Conservation (phyloP, 1,284 basidiomycete species). For the Testicularia cyperi region DNA sequence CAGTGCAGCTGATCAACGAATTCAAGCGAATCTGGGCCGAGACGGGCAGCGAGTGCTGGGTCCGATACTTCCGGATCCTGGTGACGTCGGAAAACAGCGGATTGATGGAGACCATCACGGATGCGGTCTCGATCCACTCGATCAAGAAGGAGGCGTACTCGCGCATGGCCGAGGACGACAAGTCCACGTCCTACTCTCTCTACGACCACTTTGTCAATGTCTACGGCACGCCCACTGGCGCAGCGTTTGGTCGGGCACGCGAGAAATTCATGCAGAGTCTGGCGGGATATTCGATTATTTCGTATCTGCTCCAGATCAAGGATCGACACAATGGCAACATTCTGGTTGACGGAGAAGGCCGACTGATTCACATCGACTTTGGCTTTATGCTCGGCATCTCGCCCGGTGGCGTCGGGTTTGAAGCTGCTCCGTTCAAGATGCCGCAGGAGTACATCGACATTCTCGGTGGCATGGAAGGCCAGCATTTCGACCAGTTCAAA, state of each 20-base stretch:
- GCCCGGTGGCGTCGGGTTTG: conserved; percentile 91
- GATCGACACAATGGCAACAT: conserved; percentile 99
- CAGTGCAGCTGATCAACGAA: conserved; percentile 88
- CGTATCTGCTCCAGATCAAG: conserved; percentile 95
- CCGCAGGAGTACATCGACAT: conserved; percentile 95
- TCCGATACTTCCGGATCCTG: conserved; percentile 72
- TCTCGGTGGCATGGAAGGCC: conserved; percentile 79
- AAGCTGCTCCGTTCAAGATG: conserved; percentile 97
- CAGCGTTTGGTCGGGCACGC: conserved; percentile 67
- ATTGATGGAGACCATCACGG: conserved; percentile 68
- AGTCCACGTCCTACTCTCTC: conserved; percentile 47
- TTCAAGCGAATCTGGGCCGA: conserved; percentile 94
- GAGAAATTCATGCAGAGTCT: conserved; percentile 82
- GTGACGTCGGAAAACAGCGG: conserved; percentile 92
- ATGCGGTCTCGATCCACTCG: conserved; percentile 96
- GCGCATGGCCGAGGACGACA: conserved; percentile 68
- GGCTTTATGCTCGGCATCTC: conserved; percentile 91
- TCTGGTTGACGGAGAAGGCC: conserved; percentile 88
- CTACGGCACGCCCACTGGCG: conserved; percentile 47
- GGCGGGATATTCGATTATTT: conserved; percentile 86
- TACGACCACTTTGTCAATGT: conserved; percentile 56
- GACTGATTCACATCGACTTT: conserved; percentile 92
- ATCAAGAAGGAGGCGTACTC: conserved; percentile 99
- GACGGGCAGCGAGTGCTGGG: conserved; percentile 49
- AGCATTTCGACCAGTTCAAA: conserved; percentile 81